Evolutionary conservation across 2,329 filamentous ascomycete species (phyloP), one percentile per base, ranked within the genome.

Genomic region (Aspergillaceae sp.): DNA sequence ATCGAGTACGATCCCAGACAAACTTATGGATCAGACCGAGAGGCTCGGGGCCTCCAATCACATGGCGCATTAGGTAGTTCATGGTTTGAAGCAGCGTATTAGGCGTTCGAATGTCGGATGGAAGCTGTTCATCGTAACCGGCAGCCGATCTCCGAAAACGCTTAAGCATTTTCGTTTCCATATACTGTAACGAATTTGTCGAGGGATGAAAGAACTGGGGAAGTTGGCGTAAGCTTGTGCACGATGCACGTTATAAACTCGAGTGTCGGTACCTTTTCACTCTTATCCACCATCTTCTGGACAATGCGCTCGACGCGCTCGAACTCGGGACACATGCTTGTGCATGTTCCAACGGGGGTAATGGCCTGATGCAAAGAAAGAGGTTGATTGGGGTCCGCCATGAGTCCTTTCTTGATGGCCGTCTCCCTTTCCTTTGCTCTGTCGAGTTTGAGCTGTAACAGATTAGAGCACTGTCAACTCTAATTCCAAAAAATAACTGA

Each of bases 1-100:
- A 79, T 41, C 80, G 73, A 32, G 79, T 82, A 11, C 80, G 73
- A 57, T 83, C 80, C 80, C 80, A 84, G 28, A 83, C 73, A 59
- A 82, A 84, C 49, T 76, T 74, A 55, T 83, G 77, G 8, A 81
- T 72, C n/a, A 70, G 60, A 1, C 67, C 72, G 43, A 80, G 65
- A 30, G 68, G 64, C 11, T 75, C 69, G 26, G 66, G 62, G 29
- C 77, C 73, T 36, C 69, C 70, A 46, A 83, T 63, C 6, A 83
- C 63, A 53, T 73, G 59, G 37, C 73, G 66, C n/a, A 74, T 65
- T 45, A 65, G 63, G 52, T 75, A 75, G 45, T 75, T 71, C 49
- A 72, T 65, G 5, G 71, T 70, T 49, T 69, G 67, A 37, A 71
- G 61, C 8, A 74, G 63, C 1, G 72, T 67, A 28, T 62, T 61